Percentiles rank a stretch among this genome's conserved stretches.
Evolutionary conservation across 2,329 filamentous ascomycete species (phyloP).

Genomic region (Raffaelea albimanens): DNA sequence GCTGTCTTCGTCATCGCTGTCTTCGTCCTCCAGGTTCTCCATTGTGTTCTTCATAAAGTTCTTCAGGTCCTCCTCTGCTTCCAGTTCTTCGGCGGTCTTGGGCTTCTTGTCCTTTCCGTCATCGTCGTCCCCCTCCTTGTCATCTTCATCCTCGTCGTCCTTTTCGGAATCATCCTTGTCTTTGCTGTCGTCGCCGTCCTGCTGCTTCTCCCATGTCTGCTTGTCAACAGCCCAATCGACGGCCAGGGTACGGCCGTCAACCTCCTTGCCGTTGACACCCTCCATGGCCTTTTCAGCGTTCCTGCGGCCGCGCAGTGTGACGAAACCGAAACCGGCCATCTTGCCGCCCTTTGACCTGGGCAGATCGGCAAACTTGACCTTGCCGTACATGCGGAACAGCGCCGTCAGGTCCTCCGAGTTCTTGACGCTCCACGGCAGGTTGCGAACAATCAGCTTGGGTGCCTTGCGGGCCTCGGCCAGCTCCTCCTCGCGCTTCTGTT

Average conservation of each 20-base stretch:
- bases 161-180: conserved; percentile 20
- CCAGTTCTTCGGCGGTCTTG: conserved; percentile 44
- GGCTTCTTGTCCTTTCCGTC: conserved; percentile 13
- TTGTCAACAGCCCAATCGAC: conserved; percentile 98
- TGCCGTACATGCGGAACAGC: conserved; percentile 81
- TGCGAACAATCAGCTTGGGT: conserved; percentile 79
- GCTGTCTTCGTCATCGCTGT: conserved; percentile 32
- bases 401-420: conserved; percentile 67
- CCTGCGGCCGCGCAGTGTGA: conserved; percentile 76
- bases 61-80: conserved; percentile 45
- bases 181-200: conserved; percentile 27
- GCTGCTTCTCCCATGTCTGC: conserved; percentile 65
- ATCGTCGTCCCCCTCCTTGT: conserved; percentile 21
- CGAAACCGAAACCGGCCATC: conserved; percentile 85
- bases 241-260: conserved; percentile 80
- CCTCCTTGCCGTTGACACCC: conserved; percentile 76
- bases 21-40: conserved; percentile 31
- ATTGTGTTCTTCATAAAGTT: conserved; percentile 34
- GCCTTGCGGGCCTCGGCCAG: conserved; percentile 50
- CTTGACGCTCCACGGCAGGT: conserved; percentile 94
- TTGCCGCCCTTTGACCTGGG: conserved; percentile 63
- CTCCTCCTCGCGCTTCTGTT: conserved; percentile 49
- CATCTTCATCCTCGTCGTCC: conserved; percentile 17
- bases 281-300: conserved; percentile 87
- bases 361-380: conserved; percentile 78